These are phyloP conservation scores for Pleomassaria siparia DNA, from an alignment of 2,329 filamentous ascomycete species.

Conservation along the genomic window DNA sequence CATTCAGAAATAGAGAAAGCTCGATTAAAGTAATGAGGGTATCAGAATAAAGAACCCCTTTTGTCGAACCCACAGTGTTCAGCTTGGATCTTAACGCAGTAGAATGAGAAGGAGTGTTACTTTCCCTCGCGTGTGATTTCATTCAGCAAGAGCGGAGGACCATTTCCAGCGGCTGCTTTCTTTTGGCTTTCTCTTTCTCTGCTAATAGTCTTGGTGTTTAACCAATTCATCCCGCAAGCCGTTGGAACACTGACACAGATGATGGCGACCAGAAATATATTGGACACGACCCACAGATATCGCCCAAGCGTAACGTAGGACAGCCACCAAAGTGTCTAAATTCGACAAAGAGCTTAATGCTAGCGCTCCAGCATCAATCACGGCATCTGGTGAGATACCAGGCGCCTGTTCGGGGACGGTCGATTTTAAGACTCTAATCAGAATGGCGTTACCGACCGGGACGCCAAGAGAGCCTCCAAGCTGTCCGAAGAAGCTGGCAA, in stretches of 20 bases:
- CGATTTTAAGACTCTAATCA: background rate
- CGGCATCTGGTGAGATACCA: background rate
- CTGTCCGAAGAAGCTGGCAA: constrained; percentile 3
- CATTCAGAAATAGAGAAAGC: too few species aligned
- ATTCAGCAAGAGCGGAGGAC: too few species aligned
- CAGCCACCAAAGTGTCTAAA: constrained; percentile 45
- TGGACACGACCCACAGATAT: background rate
- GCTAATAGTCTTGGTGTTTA: background rate
- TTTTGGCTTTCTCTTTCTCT: background rate
- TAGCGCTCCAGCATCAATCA: background rate
- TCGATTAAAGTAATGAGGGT: too few species aligned
- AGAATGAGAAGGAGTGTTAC: too few species aligned
- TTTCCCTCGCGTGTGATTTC: too few species aligned
- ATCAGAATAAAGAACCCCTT: too few species aligned
- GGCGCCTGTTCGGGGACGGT: constrained; percentile 1
- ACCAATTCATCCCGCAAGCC: constrained; percentile 2
- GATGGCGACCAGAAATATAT: background rate
- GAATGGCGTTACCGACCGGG: constrained; percentile 1
- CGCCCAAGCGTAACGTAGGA: constrained; percentile 7
- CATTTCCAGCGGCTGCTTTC: too few species aligned
- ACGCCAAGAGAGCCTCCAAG: constrained; percentile 1
- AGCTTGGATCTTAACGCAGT: too few species aligned
- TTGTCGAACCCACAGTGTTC: too few species aligned
- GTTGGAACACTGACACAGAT: background rate
- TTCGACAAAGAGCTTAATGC: constrained; percentile 41